Base-by-base conservation (phyloP, 116 monocot genomes). In the Iris pallida region DNA sequence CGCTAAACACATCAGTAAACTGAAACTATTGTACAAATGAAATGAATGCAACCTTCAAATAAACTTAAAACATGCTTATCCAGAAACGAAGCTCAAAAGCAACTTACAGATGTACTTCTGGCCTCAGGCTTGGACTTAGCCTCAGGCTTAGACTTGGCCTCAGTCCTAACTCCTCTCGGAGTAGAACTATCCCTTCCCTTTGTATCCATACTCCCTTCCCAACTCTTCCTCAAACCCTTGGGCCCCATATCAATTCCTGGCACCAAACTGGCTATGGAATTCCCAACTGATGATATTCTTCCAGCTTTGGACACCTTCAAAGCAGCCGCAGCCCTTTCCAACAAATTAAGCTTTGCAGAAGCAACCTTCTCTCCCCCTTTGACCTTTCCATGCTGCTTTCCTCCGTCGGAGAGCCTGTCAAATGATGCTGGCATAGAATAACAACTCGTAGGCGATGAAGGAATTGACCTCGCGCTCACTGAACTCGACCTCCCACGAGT, bases 221-320 rank as follows among this genome's bases (percentile, higher is more conserved):
- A 99, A 71, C 90, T 99, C 73, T 81, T 99, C 65, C 99, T 88
- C 76, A 92, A 73, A 71, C 71, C 81, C 76, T 90, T 97, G 5
- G 71, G 60, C 7, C 84, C 86, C 12, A 70, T 53, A 12, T 83
- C 79, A 16, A 85, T 19, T 12, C 76, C 86, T 19, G 75, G 60
- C 3, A 79, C 62, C 20, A 67, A 65, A 71, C 58, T 83, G 47
- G 66, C 82, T 14, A 51, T 16, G 4, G 66, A 73, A 67, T 59
- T 81, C 16, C 79, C 80, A 65, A 45, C 53, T 11, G 77, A 71
- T 9, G 86, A 77, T 69, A 81, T 98, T 79, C 85, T 90, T 13
- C 68, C 80, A 70, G 66, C 44, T 10, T 76, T 54, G 6, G 75
- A 79, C 59, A 68, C 72, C 76, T 86, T 85, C 15, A 84, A 72